Evolutionary conservation across 116 monocot genomes (phyloP).

Genomic region (Iris pallida): DNA sequence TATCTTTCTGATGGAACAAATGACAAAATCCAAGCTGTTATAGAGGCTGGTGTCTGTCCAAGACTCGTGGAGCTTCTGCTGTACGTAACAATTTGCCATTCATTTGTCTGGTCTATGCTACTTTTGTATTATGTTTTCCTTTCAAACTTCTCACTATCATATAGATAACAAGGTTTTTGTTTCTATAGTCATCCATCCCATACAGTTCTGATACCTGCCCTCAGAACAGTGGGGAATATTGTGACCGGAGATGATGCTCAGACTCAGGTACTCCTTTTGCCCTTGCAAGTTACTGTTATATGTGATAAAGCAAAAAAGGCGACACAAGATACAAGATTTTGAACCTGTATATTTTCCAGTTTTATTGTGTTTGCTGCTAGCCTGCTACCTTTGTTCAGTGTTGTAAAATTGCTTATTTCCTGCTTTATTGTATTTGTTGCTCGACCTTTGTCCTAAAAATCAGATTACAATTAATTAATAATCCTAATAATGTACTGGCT

Average conservation of each 20-base stretch:
- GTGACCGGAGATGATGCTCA: constrained; percentile 58
- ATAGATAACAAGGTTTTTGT: constrained; percentile 10
- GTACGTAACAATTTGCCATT: constrained; percentile 29
- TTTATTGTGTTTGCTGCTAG: background rate
- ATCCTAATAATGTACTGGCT: no score
- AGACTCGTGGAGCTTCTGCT: constrained; percentile 55
- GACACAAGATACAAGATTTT: background rate
- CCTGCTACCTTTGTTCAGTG: background rate
- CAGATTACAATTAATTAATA: no score
- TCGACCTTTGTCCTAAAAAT: no score
- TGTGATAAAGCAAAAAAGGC: background rate
- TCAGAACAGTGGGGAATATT: constrained; percentile 50
- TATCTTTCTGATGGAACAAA: constrained; percentile 48
- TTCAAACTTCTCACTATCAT: background rate
- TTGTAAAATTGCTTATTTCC: background rate
- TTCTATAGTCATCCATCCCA: constrained; percentile 44
- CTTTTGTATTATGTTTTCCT: background rate
- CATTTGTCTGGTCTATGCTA: background rate
- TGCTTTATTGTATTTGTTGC: background rate
- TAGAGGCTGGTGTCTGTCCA: constrained; percentile 49
- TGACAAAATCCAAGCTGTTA: constrained; percentile 47
- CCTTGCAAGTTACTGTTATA: background rate
- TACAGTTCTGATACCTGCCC: constrained; percentile 42
- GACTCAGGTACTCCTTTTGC: constrained; percentile 40
- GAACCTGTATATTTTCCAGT: background rate